Percentiles rank a stretch among this genome's conserved stretches.
phyloP scores from a whole-genome alignment of 2,329 filamentous ascomycete species.

The Fusarium tupiense region DNA sequence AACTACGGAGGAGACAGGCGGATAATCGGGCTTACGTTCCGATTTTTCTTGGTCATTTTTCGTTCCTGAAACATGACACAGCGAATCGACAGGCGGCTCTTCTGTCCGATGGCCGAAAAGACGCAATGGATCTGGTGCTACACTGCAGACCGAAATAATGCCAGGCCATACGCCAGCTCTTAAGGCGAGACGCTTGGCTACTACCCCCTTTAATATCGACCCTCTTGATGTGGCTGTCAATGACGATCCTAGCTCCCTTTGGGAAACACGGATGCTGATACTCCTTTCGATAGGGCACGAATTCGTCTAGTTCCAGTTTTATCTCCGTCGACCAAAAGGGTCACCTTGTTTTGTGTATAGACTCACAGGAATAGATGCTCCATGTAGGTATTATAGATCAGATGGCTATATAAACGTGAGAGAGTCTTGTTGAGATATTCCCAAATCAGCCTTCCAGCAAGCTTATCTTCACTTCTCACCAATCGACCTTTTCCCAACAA shows the following conservation, averaged over 20 bases:
- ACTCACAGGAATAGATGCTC: neutral
- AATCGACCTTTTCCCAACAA: neutral
- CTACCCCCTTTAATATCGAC: constrained; percentile 19
- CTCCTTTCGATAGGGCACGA: constrained; percentile 23
- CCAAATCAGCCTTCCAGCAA: constrained; percentile 6
- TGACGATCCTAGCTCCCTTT: constrained; percentile 14
- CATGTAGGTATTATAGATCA: neutral
- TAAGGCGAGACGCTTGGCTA: constrained; percentile 14
- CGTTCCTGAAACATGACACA: constrained; percentile 18
- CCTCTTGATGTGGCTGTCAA: neutral
- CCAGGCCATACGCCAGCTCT: constrained; percentile 1
- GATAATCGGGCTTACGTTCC: constrained; percentile 16
- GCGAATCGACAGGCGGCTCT: constrained; percentile 18
- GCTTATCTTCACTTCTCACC: neutral
- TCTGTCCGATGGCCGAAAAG: constrained; percentile 19
- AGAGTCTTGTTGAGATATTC: neutral
- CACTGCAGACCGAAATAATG: neutral
- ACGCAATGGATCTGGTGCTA: neutral
- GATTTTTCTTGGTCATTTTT: constrained; percentile 1
- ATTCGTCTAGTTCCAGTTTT: constrained; percentile 19
- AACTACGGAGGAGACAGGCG: neutral
- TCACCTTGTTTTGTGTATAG: constrained; percentile 7
- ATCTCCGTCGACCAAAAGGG: constrained; percentile 29
- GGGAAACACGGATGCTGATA: constrained; percentile 19
- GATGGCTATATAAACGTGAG: constrained; percentile 16